phyloP scores from a whole-genome alignment of 164 flowering plant species.

The Aristolochia fimbriata region DNA sequence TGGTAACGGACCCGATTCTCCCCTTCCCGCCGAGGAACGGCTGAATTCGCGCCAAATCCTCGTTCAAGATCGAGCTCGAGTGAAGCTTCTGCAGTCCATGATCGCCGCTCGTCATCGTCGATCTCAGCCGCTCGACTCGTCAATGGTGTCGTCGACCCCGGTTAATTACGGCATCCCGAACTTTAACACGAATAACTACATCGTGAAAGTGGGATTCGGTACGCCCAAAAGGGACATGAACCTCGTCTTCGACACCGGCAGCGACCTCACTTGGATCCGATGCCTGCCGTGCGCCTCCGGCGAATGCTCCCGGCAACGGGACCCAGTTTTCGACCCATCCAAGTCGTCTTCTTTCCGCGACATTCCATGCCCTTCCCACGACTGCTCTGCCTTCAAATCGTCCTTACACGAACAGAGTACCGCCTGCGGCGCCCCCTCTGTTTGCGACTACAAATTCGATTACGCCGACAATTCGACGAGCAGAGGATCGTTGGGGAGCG shows the following conservation, averaged over 20 bases:
- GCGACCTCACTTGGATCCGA: slow-evolving; percentile 5
- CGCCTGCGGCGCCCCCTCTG: background rate
- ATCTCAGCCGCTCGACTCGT: no score
- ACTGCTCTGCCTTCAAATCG: background rate
- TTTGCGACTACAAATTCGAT: background rate
- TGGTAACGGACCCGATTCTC: slow-evolving; percentile 47
- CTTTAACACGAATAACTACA: background rate
- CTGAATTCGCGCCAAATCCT: slow-evolving; percentile 26
- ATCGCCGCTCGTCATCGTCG: no score
- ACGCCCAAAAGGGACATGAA: slow-evolving; percentile 1
- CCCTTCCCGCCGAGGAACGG: background rate
- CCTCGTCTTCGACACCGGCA: slow-evolving; percentile 7
- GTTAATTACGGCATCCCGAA: background rate
- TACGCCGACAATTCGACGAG: slow-evolving; percentile 1
- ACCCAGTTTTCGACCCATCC: background rate
- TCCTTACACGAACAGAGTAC: background rate
- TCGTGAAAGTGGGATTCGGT: slow-evolving; percentile 3
- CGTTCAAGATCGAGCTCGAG: slow-evolving; percentile 38
- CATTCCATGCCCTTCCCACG: background rate
- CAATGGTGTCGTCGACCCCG: no score
- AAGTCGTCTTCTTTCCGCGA: background rate
- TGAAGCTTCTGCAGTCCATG: slow-evolving; percentile 28
- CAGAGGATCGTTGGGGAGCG: background rate
- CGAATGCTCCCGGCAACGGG: background rate
- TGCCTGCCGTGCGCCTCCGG: background rate